Evolutionary conservation across 305 asterid genomes (phyloP), one percentile per base, ranked within the genome.

Genomic region (Solanum hybrid): DNA sequence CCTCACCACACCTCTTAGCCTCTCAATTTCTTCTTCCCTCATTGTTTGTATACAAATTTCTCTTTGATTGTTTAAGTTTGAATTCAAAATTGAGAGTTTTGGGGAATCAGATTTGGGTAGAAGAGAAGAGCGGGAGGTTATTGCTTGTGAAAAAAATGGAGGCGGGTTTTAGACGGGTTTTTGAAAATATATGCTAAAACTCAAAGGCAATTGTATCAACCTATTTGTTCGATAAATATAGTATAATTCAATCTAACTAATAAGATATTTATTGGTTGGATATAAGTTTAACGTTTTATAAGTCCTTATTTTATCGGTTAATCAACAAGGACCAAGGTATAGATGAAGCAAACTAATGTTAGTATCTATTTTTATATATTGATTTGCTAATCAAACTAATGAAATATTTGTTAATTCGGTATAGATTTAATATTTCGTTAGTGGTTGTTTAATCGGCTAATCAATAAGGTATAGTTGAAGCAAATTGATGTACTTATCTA

Each of bases 21-120:
- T 96, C 95, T 95, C 99, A 6, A 97, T 94, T 89, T 95, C 97
- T 93, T 94, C 98, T 91, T 98, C 99, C 95, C 93, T 94, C 99
- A 97, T 97, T 90, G 88, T 73, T 73, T 51, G 76, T 4, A 85
- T 0, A 22, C 29, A 5, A 11, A 85, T 11, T 57, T 20, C 28
- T 33, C 31, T 31, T 85, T 35, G 33, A 20, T 31, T 57, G 51
- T 33, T 29, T 6, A 86, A 34, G 34, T 64, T 34, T 33, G 18
- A 33, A 33, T 34, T 61, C 46, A 8, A 26, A 87, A 28, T 61
- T 81, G 36, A 13, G 71, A 82, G 87, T 28, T 42, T 3, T 42
- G 71, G 71, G 71, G 9, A 40, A 10, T 80, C 33, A 26, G 71
- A 42, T 84, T 46, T 84, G 75, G 37, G 42, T 3, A 22, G n/a